Conservation (phyloP, 139 green algal genomes). For the Haematococcus lacustris region DNA sequence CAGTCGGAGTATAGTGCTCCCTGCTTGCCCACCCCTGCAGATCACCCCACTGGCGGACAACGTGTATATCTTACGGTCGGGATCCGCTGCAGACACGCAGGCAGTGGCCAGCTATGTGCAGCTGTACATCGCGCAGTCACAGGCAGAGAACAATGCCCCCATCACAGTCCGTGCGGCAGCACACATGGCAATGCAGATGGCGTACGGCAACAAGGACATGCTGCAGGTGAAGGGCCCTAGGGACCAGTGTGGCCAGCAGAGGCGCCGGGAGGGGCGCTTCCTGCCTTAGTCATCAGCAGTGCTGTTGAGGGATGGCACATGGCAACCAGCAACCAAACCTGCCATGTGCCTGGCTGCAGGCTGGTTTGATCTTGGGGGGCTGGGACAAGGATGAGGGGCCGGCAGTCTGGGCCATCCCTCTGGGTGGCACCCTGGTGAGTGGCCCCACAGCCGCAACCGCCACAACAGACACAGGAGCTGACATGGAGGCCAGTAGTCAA, state of each 20-base stretch:
- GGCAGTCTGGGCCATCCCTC: slow-evolving; percentile 69
- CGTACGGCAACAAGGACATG: slow-evolving; percentile 84
- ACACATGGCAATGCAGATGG: slow-evolving; percentile 64
- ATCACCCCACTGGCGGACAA: slow-evolving; percentile 54
- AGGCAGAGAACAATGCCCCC: slow-evolving; percentile 58
- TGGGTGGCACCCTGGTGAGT: slow-evolving; percentile 79
- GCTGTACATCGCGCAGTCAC: slow-evolving; percentile 55
- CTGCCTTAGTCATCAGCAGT: no score
- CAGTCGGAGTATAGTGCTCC: no score
- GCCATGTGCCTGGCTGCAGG: no score
- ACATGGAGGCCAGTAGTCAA: no score
- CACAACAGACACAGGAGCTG: no score
- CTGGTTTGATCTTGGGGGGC: slow-evolving; percentile 39
- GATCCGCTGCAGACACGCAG: slow-evolving; percentile 51
- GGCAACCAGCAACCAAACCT: no score
- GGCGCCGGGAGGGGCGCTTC: no score
- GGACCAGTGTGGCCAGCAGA: no score
- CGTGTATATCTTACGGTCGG: slow-evolving; percentile 48
- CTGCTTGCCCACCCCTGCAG: no score
- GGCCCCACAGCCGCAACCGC: no score
- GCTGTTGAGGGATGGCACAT: no score
- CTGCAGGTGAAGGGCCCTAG: slow-evolving; percentile 25
- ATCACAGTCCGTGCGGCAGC: slow-evolving; percentile 71
- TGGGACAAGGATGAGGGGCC: slow-evolving; percentile 63
- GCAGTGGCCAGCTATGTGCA: slow-evolving; percentile 54